Conservation (phyloP, 139 green algal genomes). For the Chlorella vulgaris region DNA sequence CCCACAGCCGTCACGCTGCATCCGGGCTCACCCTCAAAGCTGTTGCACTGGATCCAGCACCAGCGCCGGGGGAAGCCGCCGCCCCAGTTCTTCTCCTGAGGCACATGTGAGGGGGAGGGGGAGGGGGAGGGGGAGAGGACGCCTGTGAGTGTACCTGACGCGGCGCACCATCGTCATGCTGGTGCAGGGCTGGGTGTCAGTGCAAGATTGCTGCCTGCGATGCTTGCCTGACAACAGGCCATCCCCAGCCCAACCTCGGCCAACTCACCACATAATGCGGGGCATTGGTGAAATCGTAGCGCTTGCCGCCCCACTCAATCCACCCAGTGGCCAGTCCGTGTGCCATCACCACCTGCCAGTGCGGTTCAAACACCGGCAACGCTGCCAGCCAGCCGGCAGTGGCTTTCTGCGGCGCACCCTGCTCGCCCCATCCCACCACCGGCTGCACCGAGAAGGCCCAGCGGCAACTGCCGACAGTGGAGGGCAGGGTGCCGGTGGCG, state of each 20-base stretch:
- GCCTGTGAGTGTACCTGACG: no score
- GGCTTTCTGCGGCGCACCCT: conserved; percentile 56
- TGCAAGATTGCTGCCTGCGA: no score
- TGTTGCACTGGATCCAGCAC: conserved; percentile 96
- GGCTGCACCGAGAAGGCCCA: conserved; percentile 77
- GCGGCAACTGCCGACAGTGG: conserved; percentile 52
- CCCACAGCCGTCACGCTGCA: conserved; percentile 88
- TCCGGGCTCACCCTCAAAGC: conserved; percentile 74
- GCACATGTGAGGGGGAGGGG: conserved; percentile 24
- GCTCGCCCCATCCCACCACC: conserved; percentile 82
- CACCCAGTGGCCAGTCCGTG: conserved; percentile 84
- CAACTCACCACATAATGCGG: conserved; percentile 70
- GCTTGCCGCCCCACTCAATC: conserved; percentile 86
- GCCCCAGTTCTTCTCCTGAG: conserved; percentile 97
- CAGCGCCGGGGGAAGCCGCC: conserved; percentile 92
- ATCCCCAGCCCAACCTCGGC: no score
- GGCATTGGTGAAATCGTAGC: conserved; percentile 76
- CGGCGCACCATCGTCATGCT: no score
- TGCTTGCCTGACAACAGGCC: no score
- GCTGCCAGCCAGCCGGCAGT: conserved; percentile 94
- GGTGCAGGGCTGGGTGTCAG: no score
- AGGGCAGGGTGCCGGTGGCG: conserved; percentile 50
- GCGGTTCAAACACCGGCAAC: conserved; percentile 95
- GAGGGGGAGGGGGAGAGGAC: background rate
- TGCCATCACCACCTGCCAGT: conserved; percentile 96